Evolutionary conservation across 495 filamentous ascomycete species (phyloP).

Genomic region (Terfezia boudieri): DNA sequence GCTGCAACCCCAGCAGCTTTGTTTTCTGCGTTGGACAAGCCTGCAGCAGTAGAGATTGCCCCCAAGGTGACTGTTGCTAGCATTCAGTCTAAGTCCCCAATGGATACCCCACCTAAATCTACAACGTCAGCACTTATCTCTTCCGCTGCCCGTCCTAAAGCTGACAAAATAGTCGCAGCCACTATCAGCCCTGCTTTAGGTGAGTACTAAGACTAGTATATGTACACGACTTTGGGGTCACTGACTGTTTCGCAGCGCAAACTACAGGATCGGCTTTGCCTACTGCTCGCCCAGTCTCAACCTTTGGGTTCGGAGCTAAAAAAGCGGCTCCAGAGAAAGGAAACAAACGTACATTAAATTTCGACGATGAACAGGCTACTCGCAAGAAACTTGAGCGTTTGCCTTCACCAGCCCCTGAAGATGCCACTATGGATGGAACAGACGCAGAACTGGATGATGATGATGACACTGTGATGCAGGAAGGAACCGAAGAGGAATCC

Average conservation of each 20-base stretch:
- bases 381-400: slow-evolving; percentile 73
- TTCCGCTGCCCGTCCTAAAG: slow-evolving; percentile 27
- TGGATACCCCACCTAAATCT: slow-evolving; percentile 35
- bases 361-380: slow-evolving; percentile 70
- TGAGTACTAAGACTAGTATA: slow-evolving; percentile 13
- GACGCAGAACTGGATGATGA: slow-evolving; percentile 36
- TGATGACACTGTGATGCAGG: slow-evolving; percentile 53
- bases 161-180: slow-evolving; percentile 30
- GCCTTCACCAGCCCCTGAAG: slow-evolving; percentile 44
- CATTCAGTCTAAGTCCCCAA: slow-evolving; percentile 30
- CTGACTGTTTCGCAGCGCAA: slow-evolving; percentile 5
- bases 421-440: slow-evolving; percentile 15
- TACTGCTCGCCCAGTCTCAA: slow-evolving; percentile 42
- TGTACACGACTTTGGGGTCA: background rate
- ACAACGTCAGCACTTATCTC: slow-evolving; percentile 27
- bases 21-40: slow-evolving; percentile 31
- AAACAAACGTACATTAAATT: slow-evolving; percentile 46
- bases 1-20: slow-evolving; percentile 32
- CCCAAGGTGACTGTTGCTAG: slow-evolving; percentile 22
- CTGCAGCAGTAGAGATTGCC: slow-evolving; percentile 29
- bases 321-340: slow-evolving; percentile 38
- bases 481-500: slow-evolving; percentile 64
- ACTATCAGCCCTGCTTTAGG: slow-evolving; percentile 26
- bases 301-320: slow-evolving; percentile 60
- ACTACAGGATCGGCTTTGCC: slow-evolving; percentile 28